Evolutionary conservation across 2,329 filamentous ascomycete genomes (phyloP).

Genomic region (Neocatenulostroma microsporum): DNA sequence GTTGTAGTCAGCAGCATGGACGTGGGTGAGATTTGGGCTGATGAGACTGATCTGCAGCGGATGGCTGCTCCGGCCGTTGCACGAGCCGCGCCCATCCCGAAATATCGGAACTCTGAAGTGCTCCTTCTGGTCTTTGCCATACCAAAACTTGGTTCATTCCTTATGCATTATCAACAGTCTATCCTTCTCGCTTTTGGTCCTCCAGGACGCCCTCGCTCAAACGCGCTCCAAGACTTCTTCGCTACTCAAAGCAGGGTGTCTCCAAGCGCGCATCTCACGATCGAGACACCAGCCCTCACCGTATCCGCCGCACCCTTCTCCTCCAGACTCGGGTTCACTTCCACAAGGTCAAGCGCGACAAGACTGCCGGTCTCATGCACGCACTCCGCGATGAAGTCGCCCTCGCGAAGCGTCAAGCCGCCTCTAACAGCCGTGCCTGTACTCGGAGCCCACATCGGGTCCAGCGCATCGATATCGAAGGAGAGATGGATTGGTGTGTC

Average conservation of each 20-base stretch:
- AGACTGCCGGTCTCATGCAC: constrained; percentile 50
- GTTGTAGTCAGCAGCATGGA: no score
- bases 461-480: constrained; percentile 93
- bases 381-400: constrained; percentile 85
- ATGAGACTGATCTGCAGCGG: no score
- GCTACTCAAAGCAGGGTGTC: constrained; percentile 75
- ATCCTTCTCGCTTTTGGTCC: no score
- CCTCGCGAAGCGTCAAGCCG: constrained; percentile 85
- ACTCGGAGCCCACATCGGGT: constrained; percentile 92
- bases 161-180: no score
- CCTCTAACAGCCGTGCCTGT: constrained; percentile 93
- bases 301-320: constrained; percentile 68
- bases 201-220: no score
- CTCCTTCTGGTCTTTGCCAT: no score
- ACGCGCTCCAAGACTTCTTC: no score
- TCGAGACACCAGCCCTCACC: constrained; percentile 78
- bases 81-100: no score
- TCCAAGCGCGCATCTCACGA: constrained; percentile 84
- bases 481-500: constrained; percentile 96
- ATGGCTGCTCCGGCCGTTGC: no score
- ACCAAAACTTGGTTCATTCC: no score
- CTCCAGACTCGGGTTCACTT: constrained; percentile 45
- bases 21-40: no score
- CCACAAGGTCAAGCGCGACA: constrained; percentile 51
- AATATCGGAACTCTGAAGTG: no score